Conservation (phyloP, 805 yeast genomes). For the Wickerhamiella cacticola region DNA sequence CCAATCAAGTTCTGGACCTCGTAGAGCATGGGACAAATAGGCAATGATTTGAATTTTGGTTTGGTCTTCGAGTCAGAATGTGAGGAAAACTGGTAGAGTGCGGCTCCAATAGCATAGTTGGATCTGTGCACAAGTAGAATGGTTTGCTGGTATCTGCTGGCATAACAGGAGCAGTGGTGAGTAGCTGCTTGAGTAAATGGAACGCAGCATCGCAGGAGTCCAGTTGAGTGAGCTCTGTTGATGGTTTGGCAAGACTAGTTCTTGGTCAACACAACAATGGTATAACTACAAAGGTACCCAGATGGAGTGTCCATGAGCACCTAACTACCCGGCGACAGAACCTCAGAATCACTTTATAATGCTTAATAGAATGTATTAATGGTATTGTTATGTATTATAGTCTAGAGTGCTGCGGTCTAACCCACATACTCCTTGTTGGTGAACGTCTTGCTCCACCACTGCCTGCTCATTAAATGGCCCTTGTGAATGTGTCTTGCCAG, state of each 20-base stretch:
- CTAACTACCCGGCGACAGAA: too few species aligned
- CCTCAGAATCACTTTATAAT: too few species aligned
- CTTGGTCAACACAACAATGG: too few species aligned
- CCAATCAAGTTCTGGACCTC: neutral
- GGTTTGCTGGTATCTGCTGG: neutral
- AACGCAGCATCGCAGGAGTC: neutral
- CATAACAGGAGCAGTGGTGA: neutral
- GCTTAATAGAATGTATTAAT: too few species aligned
- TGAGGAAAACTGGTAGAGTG: neutral
- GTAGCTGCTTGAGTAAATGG: neutral
- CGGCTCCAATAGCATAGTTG: neutral
- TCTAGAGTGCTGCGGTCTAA: neutral
- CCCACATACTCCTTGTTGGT: neutral
- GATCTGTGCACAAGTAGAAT: neutral
- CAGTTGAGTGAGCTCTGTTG: too few species aligned
- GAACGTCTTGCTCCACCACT: slow-evolving; percentile 13
- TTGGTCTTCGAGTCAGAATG: too few species aligned
- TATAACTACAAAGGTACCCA: too few species aligned
- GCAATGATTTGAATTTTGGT: neutral
- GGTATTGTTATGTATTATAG: neutral
- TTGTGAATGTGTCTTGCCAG: slow-evolving; percentile 22
- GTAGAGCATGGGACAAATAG: neutral
- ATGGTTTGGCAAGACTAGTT: too few species aligned
- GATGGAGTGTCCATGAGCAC: too few species aligned
- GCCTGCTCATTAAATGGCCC: slow-evolving; percentile 20